phyloP scores from a whole-genome alignment of 176 grass and related monocot species.

The Carex cristatella region DNA sequence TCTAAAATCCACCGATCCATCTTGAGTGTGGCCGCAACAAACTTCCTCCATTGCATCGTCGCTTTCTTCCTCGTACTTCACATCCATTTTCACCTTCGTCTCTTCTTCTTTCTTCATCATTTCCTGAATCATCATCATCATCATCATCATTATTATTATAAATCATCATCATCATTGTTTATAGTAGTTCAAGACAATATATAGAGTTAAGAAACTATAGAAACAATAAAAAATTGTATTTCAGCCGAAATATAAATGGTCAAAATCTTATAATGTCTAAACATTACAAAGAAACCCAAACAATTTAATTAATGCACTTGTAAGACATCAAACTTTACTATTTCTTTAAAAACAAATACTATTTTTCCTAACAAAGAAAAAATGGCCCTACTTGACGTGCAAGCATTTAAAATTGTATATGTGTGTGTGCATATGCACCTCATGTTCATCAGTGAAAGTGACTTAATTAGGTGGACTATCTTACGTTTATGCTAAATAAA shows the following conservation, averaged over 20 bases:
- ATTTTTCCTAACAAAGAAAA: not conserved
- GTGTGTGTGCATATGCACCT: not conserved
- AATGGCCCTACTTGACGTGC: not conserved
- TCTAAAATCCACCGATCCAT: constrained; percentile 65
- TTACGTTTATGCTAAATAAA: not conserved
- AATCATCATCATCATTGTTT: not conserved
- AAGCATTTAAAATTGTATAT: not conserved
- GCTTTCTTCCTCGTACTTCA: constrained; percentile 24
- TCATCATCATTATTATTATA: not conserved
- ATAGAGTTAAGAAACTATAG: not conserved
- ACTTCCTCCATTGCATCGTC: constrained; percentile 23
- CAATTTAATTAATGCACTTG: not conserved
- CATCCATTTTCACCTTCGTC: constrained; percentile 35
- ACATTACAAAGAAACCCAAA: not conserved
- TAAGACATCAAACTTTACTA: not conserved
- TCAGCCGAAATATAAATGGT: not conserved
- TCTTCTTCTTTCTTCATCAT: constrained; percentile 18
- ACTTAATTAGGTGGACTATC: not conserved
- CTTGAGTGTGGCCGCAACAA: constrained; percentile 48
- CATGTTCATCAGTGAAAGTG: not conserved
- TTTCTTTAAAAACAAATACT: not conserved
- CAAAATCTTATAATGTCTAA: not conserved
- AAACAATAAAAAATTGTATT: not conserved
- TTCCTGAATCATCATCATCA: not conserved
- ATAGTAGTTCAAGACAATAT: not conserved